Conservation (phyloP, 129 eudicot species). For the Ambrosia artemisiifolia region DNA sequence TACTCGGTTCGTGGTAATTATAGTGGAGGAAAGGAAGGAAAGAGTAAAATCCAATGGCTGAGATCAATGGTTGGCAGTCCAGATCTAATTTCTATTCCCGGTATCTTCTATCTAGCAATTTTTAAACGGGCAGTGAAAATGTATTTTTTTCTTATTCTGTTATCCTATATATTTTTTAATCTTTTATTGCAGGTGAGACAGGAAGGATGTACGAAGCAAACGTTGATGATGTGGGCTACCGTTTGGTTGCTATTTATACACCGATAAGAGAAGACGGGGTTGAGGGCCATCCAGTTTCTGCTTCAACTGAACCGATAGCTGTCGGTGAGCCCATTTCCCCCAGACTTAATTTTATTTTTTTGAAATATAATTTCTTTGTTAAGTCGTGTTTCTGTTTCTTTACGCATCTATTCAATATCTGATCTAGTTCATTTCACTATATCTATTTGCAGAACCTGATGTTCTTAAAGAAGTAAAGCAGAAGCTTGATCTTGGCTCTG, state of each 20-base stretch:
- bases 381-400: not conserved
- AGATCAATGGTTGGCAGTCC: conserved; percentile 99
- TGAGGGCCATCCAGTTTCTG: conserved; percentile 91
- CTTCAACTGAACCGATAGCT: conserved; percentile 87
- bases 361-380: not conserved
- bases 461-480: conserved; percentile 91
- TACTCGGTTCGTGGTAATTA: conserved; percentile 82
- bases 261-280: conserved; percentile 93
- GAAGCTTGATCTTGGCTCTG: conserved; percentile 90
- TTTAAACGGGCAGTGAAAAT: not conserved
- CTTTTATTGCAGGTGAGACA: conserved; percentile 66
- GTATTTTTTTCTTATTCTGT: not conserved
- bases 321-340: conserved; percentile 56
- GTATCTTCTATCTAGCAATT: conserved; percentile 39
- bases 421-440: not conserved
- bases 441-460: conserved; percentile 76
- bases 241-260: conserved; percentile 93
- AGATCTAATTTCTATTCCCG: conserved; percentile 90
- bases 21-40: conserved; percentile 96
- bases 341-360: not conserved
- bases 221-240: conserved; percentile 96
- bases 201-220: conserved; percentile 99
- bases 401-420: not conserved
- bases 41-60: conserved; percentile 97
- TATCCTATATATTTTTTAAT: not conserved